Conservation (phyloP, 108 stramenopile species). For the Cyclotella baltica region DNA sequence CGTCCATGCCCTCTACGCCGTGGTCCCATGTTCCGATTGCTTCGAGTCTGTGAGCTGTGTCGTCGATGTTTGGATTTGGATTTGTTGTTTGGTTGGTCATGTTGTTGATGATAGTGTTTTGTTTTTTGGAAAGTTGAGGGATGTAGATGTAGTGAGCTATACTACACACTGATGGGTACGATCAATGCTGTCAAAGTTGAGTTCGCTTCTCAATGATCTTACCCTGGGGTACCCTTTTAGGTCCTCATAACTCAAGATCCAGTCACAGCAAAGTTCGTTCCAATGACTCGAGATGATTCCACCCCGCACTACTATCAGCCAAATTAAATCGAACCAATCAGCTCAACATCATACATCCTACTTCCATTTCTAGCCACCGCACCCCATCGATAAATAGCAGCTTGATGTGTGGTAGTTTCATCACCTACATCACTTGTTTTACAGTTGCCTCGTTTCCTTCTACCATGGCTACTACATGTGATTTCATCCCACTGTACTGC, state of each 20-base stretch:
- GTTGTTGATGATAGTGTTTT: not conserved
- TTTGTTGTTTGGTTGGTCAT: not conserved
- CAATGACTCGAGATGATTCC: too few relatives aligned
- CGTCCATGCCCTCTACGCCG: conserved; percentile 23
- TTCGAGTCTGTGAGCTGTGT: conserved; percentile 38
- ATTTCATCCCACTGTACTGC: conserved; percentile 60
- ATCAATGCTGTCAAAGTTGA: not conserved
- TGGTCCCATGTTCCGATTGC: conserved; percentile 49
- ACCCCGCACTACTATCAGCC: not conserved
- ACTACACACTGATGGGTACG: not conserved
- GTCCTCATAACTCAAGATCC: not conserved
- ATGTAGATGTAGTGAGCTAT: not conserved
- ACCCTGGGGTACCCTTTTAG: not conserved
- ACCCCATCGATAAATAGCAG: conserved; percentile 72
- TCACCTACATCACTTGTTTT: not conserved
- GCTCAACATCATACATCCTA: conserved; percentile 55
- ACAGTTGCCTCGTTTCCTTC: not conserved
- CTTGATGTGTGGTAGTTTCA: conserved; percentile 2
- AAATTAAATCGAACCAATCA: not conserved
- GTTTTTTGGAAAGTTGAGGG: not conserved
- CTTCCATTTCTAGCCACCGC: conserved; percentile 52
- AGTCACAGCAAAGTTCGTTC: not conserved
- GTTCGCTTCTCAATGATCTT: conserved; percentile 7
- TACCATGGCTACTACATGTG: not conserved
- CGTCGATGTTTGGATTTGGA: conserved; percentile 33